Evolutionary conservation across 768 basidiomycete species (phyloP).

Genomic region (Boletus bicolor): DNA sequence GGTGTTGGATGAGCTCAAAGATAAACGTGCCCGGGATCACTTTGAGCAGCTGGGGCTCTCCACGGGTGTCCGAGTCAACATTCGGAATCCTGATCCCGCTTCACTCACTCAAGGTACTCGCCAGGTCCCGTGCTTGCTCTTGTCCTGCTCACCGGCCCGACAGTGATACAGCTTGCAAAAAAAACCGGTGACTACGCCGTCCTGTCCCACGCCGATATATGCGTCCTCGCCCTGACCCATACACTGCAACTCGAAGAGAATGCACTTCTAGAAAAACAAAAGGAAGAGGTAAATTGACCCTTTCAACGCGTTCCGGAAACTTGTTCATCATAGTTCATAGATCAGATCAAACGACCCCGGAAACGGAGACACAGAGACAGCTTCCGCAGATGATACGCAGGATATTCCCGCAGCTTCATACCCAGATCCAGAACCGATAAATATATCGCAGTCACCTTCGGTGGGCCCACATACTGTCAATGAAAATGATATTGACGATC

Average conservation of each 20-base stretch:
- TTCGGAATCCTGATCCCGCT: constrained; percentile 65
- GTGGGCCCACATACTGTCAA: neutral
- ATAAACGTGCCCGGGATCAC: constrained; percentile 83
- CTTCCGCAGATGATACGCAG: constrained; percentile 3
- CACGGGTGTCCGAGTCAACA: constrained; percentile 70
- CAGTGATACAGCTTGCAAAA: constrained; percentile 90
- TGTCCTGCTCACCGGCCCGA: constrained; percentile 14
- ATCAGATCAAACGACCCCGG: neutral
- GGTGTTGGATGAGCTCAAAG: constrained; percentile 86
- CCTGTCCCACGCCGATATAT: constrained; percentile 86
- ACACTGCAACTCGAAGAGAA: constrained; percentile 61
- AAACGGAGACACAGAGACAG: neutral
- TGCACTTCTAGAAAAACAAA: constrained; percentile 21
- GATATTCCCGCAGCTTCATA: neutral
- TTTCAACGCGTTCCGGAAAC: neutral
- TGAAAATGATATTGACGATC: constrained; percentile 3
- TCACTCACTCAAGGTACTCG: constrained; percentile 62
- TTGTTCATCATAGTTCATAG: constrained; percentile 9
- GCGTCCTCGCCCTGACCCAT: constrained; percentile 86
- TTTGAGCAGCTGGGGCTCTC: constrained; percentile 74
- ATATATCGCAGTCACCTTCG: neutral
- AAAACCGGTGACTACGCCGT: constrained; percentile 96
- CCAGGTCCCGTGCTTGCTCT: neutral
- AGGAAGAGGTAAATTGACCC: constrained; percentile 27
- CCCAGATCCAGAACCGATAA: neutral